Evolutionary conservation across 2,329 filamentous ascomycete species (phyloP).

Genomic region (Scortechinia acanthostroma): DNA sequence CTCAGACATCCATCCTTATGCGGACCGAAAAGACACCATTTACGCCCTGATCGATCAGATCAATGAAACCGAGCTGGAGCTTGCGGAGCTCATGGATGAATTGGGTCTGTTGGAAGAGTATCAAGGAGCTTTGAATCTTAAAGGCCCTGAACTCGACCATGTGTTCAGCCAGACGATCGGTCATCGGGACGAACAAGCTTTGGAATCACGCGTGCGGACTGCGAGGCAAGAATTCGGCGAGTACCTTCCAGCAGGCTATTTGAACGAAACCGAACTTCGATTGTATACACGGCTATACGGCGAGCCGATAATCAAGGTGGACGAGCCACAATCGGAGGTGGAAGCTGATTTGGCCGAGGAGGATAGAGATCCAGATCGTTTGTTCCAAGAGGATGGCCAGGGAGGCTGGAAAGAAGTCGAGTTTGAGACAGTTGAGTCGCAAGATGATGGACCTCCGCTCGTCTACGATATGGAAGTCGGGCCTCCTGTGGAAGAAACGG

Average conservation of each 20-base stretch:
- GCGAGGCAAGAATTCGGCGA: not conserved
- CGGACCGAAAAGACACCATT: constrained; percentile 16
- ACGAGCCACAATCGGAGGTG: constrained; percentile 6
- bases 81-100: constrained; percentile 22
- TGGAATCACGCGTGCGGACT: constrained; percentile 14
- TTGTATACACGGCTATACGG: not conserved
- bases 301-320: constrained; percentile 5
- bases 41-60: constrained; percentile 25
- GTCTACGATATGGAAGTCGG: constrained; percentile 18
- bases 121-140: constrained; percentile 10
- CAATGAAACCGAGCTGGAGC: constrained; percentile 19
- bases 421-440: constrained; percentile 8
- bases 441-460: constrained; percentile 13
- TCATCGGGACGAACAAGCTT: constrained; percentile 17
- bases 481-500: constrained; percentile 5
- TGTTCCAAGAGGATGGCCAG: constrained; percentile 25
- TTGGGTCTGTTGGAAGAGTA: constrained; percentile 17
- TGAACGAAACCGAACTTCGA: not conserved
- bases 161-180: constrained; percentile 16
- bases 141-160: constrained; percentile 15
- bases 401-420: constrained; percentile 24
- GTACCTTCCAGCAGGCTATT: not conserved
- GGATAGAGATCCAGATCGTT: constrained; percentile 16
- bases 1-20: constrained; percentile 2
- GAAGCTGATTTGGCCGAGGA: constrained; percentile 14